Evolutionary conservation across 768 basidiomycete genomes (phyloP).

Genomic region (Collybia nuda): DNA sequence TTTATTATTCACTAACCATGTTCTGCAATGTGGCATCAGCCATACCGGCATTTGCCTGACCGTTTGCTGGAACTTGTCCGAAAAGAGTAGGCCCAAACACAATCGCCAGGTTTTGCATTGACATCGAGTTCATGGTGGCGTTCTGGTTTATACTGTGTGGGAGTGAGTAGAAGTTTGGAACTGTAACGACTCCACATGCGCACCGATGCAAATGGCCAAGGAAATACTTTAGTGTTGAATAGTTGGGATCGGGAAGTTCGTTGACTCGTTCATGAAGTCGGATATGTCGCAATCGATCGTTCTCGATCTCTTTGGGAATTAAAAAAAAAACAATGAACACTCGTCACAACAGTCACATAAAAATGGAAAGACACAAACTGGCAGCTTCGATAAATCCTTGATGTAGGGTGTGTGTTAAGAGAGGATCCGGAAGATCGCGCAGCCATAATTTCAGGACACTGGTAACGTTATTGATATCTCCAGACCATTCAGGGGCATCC

Average conservation of each 20-base stretch:
- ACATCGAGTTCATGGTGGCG: constrained; percentile 86
- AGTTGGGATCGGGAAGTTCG: constrained; percentile 97
- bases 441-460: constrained; percentile 95
- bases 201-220: constrained; percentile 92
- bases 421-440: constrained; percentile 91
- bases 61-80: constrained; percentile 61
- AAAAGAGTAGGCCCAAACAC: constrained; percentile 98
- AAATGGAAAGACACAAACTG: constrained; percentile 51
- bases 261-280: constrained; percentile 96
- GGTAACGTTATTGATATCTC: constrained; percentile 96
- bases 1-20: constrained; percentile 43
- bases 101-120: constrained; percentile 88
- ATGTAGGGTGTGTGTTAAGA: constrained; percentile 82
- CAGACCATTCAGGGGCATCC: constrained; percentile 85
- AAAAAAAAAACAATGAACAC: background rate
- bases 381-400: constrained; percentile 95
- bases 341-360: constrained; percentile 1
- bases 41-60: constrained; percentile 54
- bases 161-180: background rate
- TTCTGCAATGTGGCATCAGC: constrained; percentile 74
- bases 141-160: constrained; percentile 66
- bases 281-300: constrained; percentile 93
- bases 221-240: constrained; percentile 94
- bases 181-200: constrained; percentile 18
- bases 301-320: constrained; percentile 78